Base-by-base conservation (phyloP, 2,329 filamentous ascomycete genomes). In the Metarhizium robertsii region DNA sequence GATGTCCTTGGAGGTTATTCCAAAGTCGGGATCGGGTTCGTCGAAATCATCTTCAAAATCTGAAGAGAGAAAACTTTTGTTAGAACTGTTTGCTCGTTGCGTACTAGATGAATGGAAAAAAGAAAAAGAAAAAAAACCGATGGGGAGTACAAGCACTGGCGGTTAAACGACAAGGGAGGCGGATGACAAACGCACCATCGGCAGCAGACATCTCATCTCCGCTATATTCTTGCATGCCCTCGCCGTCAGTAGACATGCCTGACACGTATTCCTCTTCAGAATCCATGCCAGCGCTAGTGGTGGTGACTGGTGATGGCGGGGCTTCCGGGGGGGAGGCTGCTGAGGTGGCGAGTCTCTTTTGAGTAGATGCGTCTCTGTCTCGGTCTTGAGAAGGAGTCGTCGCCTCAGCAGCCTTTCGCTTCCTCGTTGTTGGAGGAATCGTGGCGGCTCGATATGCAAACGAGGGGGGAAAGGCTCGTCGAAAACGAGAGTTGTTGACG, bases 221-320 rank as follows among this genome's bases (percentile, higher is more conserved):
- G 63, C 88, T 91, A 58, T 88, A 85, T 64, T 91, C 88, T 60
- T 87, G 81, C 70, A 87, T 79, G 58, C 90, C 81, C 61, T 88
- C 86, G 55, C 86, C 85, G 46, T 86, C 86, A 61, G 65, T 95
- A 46, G 89, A 92, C 64, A 86, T 79, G 67, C 85, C 84, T 64
- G 88, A 95, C 81, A 94, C 87, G 71, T 92, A 92, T 58, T 96
- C 92, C 66, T 96, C 91, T 65, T 97, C 92, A 8, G 92, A 96
- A 75, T 96, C 91, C 92, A 96, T 96, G 60, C 77, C 81, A 70
- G 75, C 75, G 53, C 73, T 77, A 25, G 67, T 67, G n/a, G 70
- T 74, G 51, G 81, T 85, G 57, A 79, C 70, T 32, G 81, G 79
- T 5, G 81, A 82, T 16, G 80, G 80, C 25, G 84, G 83, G 45